Conservation (phyloP, 495 filamentous ascomycete species). For the Aspergillus steynii region DNA sequence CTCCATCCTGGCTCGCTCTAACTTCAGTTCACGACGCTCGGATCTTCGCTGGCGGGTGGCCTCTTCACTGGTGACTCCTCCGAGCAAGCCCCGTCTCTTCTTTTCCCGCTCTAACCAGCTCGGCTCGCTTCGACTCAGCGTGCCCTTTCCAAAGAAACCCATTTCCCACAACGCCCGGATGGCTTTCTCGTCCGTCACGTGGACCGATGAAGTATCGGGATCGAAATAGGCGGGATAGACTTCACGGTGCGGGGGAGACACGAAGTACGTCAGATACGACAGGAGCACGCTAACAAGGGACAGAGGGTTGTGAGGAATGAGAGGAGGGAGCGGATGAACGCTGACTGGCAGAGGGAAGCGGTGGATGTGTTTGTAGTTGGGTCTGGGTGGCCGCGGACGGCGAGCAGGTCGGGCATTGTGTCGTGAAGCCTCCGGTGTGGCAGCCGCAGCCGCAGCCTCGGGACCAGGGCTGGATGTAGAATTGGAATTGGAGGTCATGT, state of each 20-base stretch:
- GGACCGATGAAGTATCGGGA: constrained; percentile 74
- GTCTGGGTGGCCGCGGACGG: constrained; percentile 54
- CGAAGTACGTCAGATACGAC: constrained; percentile 69
- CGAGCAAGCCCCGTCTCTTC: constrained; percentile 61
- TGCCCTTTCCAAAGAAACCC: constrained; percentile 95
- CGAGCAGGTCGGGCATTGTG: constrained; percentile 25
- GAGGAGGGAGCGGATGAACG: constrained; percentile 76
- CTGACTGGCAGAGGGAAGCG: constrained; percentile 74
- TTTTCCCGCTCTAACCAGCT: constrained; percentile 87
- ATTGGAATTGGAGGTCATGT: constrained; percentile 19
- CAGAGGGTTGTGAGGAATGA: constrained; percentile 90
- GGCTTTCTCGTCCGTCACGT: constrained; percentile 73
- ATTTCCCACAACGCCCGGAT: constrained; percentile 87
- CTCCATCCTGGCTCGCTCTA: constrained; percentile 84
- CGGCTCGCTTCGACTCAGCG: constrained; percentile 87
- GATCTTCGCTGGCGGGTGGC: constrained; percentile 72
- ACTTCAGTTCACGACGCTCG: constrained; percentile 81
- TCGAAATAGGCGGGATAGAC: constrained; percentile 76
- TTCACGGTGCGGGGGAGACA: constrained; percentile 70
- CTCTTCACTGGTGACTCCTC: constrained; percentile 71
- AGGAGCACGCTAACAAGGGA: constrained; percentile 78
- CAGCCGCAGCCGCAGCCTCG: constrained; percentile 19
- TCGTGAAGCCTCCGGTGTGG: constrained; percentile 11
- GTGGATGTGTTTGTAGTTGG: constrained; percentile 71
- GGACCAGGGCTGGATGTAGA: constrained; percentile 13